Evolutionary conservation across 1,284 basidiomycete species (phyloP).

Genomic region (Thecaphora frezii): DNA sequence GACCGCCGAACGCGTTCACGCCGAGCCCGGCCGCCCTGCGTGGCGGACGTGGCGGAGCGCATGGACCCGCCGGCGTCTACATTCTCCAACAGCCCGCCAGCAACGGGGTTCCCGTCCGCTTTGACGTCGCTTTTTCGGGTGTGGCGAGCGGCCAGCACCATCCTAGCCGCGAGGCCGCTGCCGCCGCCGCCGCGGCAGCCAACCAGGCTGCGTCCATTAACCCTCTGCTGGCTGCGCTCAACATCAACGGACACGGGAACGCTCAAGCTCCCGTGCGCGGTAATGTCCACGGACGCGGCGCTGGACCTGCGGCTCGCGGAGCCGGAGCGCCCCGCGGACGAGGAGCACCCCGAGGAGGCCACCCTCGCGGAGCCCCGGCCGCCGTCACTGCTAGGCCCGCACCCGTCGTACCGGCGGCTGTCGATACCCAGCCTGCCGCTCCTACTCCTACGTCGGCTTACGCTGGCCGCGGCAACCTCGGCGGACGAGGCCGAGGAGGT

Average conservation of each 20-base stretch:
- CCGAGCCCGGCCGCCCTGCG: constrained; percentile 17
- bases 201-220: constrained; percentile 21
- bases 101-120: constrained; percentile 11
- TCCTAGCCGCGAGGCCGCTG: constrained; percentile 9
- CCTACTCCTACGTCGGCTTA: too few species aligned
- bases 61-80: not conserved
- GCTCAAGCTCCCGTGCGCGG: too few species aligned
- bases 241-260: constrained; percentile 9
- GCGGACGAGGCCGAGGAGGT: too few species aligned
- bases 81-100: not conserved
- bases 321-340: not conserved
- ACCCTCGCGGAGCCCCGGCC: too few species aligned
- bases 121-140: constrained; percentile 36
- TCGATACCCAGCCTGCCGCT: too few species aligned
- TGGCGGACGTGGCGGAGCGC: constrained; percentile 12
- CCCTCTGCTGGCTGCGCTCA: constrained; percentile 36
- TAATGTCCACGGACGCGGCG: constrained; percentile 4
- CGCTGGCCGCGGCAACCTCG: too few species aligned
- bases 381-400: too few species aligned
- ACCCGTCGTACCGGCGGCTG: too few species aligned
- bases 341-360: constrained; percentile 9
- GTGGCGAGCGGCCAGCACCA: constrained; percentile 33
- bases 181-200: constrained; percentile 9
- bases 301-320: not conserved
- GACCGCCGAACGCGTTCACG: constrained; percentile 34